Evolutionary conservation across 2,329 filamentous ascomycete species (phyloP).

Genomic region (Ophiosphaerella narmari): DNA sequence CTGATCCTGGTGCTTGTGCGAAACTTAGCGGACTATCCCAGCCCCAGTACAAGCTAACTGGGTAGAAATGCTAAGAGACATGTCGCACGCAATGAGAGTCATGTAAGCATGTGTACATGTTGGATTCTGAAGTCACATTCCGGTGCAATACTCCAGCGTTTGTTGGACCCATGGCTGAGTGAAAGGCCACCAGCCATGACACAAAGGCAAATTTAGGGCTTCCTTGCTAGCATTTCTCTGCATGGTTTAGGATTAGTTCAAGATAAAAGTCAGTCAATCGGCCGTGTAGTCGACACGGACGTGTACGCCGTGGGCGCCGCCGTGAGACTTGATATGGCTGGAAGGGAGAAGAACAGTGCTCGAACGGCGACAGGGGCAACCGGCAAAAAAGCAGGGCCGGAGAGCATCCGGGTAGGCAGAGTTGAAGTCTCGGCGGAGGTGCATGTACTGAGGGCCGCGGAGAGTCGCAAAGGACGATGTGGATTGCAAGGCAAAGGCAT

Average conservation of each 20-base stretch:
- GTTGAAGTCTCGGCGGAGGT: conserved; percentile 5
- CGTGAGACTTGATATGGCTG: conserved; percentile 22
- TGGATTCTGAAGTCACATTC: not conserved
- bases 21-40: conserved; percentile 35
- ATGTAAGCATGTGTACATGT: not conserved
- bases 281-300: conserved; percentile 10
- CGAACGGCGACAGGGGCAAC: conserved; percentile 7
- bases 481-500: conserved; percentile 15
- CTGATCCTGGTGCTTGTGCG: conserved; percentile 34
- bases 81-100: not conserved
- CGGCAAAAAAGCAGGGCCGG: conserved; percentile 15
- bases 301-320: conserved; percentile 32
- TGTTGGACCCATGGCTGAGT: not conserved
- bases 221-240: conserved; percentile 2
- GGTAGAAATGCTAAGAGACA: not conserved
- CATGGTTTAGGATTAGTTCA: conserved; percentile 10
- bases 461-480: conserved; percentile 10
- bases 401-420: not conserved
- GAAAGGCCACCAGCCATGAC: not conserved
- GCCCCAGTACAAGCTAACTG: not conserved
- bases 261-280: conserved; percentile 24
- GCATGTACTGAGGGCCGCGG: conserved; percentile 13
- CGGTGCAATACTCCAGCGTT: not conserved
- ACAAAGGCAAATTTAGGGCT: not conserved
- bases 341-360: conserved; percentile 8